Evolutionary conservation across 805 yeast genomes (phyloP).

Genomic region (Wickerhamomyces mucosus): DNA sequence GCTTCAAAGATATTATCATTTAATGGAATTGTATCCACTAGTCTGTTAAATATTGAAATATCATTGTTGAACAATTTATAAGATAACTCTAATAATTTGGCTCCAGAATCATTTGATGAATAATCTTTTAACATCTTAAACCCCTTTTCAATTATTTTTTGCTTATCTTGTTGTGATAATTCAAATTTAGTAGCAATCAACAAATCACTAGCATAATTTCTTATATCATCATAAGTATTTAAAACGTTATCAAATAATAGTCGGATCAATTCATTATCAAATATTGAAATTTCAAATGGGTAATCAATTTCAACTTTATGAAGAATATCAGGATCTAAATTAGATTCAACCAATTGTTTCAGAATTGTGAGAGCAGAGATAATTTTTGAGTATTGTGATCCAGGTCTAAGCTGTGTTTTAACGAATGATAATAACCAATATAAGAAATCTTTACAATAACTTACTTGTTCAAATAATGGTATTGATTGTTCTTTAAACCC

Average conservation of each 20-base stretch:
- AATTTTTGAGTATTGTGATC: slow-evolving; percentile 45
- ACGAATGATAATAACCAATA: slow-evolving; percentile 27
- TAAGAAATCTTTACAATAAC: slow-evolving; percentile 30
- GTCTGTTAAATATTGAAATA: slow-evolving; percentile 20
- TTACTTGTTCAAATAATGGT: slow-evolving; percentile 21
- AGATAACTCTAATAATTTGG: slow-evolving; percentile 46
- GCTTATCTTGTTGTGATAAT: slow-evolving; percentile 5
- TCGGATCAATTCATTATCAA: slow-evolving; percentile 29
- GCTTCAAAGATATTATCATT: slow-evolving; percentile 31
- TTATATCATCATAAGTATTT: slow-evolving; percentile 71
- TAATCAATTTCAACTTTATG: slow-evolving; percentile 35
- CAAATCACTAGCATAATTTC: slow-evolving; percentile 41
- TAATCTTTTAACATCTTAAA: slow-evolving; percentile 32
- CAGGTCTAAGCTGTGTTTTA: slow-evolving; percentile 37
- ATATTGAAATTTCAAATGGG: slow-evolving; percentile 39
- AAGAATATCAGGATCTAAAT: slow-evolving; percentile 40
- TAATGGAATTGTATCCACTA: slow-evolving; percentile 26
- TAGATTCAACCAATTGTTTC: slow-evolving; percentile 37
- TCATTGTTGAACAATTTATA: slow-evolving; percentile 28
- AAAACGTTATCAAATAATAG: slow-evolving; percentile 51
- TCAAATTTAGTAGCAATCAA: slow-evolving; percentile 22
- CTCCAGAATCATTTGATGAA: slow-evolving; percentile 73
- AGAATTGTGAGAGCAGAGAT: slow-evolving; percentile 41
- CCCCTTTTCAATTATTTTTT: slow-evolving; percentile 17
- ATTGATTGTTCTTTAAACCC: slow-evolving; percentile 31